Conservation (phyloP, 1,284 basidiomycete species). For the Ustilago nuda region DNA sequence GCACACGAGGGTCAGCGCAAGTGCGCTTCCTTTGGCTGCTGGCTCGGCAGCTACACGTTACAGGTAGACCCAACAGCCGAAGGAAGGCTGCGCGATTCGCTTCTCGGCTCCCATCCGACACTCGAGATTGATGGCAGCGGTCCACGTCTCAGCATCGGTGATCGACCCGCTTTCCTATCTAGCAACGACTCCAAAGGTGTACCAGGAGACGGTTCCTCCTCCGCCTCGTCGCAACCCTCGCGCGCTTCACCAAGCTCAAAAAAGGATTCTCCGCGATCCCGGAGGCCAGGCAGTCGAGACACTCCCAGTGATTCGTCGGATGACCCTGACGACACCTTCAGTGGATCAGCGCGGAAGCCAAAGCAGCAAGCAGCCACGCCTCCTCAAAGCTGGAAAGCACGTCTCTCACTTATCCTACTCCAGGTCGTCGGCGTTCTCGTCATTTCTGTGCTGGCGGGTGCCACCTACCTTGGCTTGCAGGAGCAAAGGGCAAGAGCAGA, state of each 20-base stretch:
- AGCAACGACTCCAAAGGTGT: conserved; percentile 15
- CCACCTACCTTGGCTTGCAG: conserved; percentile 53
- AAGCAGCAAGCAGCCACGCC: conserved; percentile 11
- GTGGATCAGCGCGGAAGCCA: conserved; percentile 10
- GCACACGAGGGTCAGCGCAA: conserved; percentile 41
- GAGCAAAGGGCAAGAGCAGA: conserved; percentile 47
- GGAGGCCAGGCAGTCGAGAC: conserved; percentile 27
- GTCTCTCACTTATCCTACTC: conserved; percentile 33
- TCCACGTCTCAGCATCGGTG: conserved; percentile 38
- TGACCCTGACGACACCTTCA: conserved; percentile 1
- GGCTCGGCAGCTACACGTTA: conserved; percentile 57
- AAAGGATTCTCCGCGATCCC: conserved; percentile 11
- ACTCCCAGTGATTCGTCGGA: not conserved
- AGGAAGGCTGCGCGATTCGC: conserved; percentile 36
- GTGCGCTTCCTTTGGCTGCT: conserved; percentile 58
- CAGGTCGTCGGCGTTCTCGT: conserved; percentile 51
- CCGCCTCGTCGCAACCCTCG: conserved; percentile 28
- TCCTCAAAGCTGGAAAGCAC: conserved; percentile 35
- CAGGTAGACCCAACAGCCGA: conserved; percentile 45
- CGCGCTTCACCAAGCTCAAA: conserved; percentile 4
- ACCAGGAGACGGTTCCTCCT: conserved; percentile 9
- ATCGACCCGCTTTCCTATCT: conserved; percentile 30
- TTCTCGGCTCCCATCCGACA: conserved; percentile 29
- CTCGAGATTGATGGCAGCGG: conserved; percentile 45
- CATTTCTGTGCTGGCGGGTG: conserved; percentile 45